Base-by-base conservation (phyloP, 495 filamentous ascomycete genomes). In the Penicillium diatomitis region DNA sequence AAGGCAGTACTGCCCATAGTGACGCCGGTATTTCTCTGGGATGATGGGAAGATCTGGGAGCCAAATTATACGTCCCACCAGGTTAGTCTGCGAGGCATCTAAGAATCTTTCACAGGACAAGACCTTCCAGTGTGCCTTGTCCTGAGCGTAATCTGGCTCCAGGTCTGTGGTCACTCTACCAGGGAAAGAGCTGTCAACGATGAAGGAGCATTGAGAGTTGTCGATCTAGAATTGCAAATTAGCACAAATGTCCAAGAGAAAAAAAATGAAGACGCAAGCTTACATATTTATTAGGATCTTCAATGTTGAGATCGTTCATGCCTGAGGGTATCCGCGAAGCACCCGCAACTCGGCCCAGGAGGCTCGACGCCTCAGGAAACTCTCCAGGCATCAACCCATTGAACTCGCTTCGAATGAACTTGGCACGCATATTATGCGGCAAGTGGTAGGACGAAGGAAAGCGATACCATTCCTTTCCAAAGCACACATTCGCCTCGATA, bases 401-500 rank as follows among this genome's bases (percentile, higher is more conserved):
- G 67, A 99, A 99, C 49, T 88, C 87, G 57, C 87, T 92, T 55
- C 84, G 85, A 44, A 99, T 71, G 55, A 95, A 97, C 51, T 88
- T 94, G 49, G 87, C 87, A 38, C 77, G 78, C 76, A 90, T 84
- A 39, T 75, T 75, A 5, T 81, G 64, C 0, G 94, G 94, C 0
- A 99, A 74, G 63, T 90, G 87, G 68, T 90, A 97, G 4, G 88
- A 90, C 9, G 87, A 90, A 8, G 94, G 94, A 60, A 95, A 99
- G 41, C 94, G 87, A 62, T 99, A 96, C 94, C 94, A 99, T 63
- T 99, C 94, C 63, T 96, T 97, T 38, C 86, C 90, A 41, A 96
- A 77, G 66, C 94, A 99, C 4, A 99, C 79, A 30, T 71, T 80
- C 39, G 83, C 83, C n/a, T 81, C 83, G 3, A 64, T 60, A 3